Evolutionary conservation across 1,139 yeast species (phyloP), one percentile per base, ranked within the genome.

Genomic region (Sugiyamaella pinicola): DNA sequence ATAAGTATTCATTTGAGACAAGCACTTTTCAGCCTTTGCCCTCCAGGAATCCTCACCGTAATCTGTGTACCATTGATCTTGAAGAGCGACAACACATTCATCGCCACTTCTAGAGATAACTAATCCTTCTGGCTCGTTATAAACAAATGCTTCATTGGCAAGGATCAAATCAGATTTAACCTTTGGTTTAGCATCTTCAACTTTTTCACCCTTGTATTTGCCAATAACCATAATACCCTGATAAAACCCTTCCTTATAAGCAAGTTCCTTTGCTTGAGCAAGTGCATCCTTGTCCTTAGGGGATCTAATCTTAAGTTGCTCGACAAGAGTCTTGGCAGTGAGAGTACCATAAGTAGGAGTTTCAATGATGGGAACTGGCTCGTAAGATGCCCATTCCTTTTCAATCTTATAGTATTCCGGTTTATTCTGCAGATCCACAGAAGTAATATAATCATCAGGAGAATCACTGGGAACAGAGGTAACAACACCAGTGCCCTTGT

Each of bases 401-500:
- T 91, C 78, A 66, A 93, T 87, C 51, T 83, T 81, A 71, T 93
- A 91, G 72, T 85, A 93, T 67, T 89, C 98, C 29, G 98, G 87
- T 75, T 95, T 95, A 76, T 89, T 84, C 63, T 80, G 78, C 65
- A 93, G 81, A 64, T 93, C 99, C 64, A 79, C 78, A 48, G 86
- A 80, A 57, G 97, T 95, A 72, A 91, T 83, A 68, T 68, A 93
- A 77, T 93, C 99, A 75, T 95, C 99, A 57, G 99, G 98, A 54
- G 98, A 91, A 73, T 91, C 97, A 13, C 96, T 86, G 60, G 99
- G 99, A 60, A 91, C 99, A 77, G 97, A 95, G 12, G 98, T 93
- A 55, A 95, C 99, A 42, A 93, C 98, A 76, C 98, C 99, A 49
- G 99, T 95, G 80, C 99, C 99, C 77, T 95, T 93, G 55, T 84